Evolutionary conservation across 495 filamentous ascomycete genomes (phyloP), one percentile per base, ranked within the genome.

Genomic region (Penicillium odoratum): DNA sequence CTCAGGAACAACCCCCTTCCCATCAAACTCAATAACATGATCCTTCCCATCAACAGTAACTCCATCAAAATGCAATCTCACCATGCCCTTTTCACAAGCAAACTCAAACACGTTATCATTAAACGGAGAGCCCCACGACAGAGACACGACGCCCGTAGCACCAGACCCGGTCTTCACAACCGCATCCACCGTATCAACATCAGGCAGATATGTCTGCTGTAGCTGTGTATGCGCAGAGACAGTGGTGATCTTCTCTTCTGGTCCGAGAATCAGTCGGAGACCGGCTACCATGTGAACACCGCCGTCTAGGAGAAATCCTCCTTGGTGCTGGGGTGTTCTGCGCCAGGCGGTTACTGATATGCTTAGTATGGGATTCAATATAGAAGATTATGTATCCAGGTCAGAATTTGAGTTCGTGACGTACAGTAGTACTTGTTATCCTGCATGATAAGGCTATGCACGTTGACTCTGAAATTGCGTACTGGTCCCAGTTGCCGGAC

Each of bases 271-370:
- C 44, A 83, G 64, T 46, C 87, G 73, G 8, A 87, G 71, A 0
- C 74, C 87, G 16, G 90, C 90, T 31, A 86, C 74, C 54, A 82
- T 84, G 65, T 93, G 90, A 7, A 94, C 83, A 3, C 90, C 89
- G 4, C 86, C 90, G 59, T 93, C 90, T 1, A 93, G 74, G 18
- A 92, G 66, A 63, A 92, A 94, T 18, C 90, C 90, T 26, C 89
- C 90, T 66, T 91, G 88, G 63, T 92, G 82, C 34, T 79, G 72
- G 0, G 90, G 90, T 13, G 57, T 80, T 63, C 88, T 90, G 18
- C 90, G 83, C 90, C 90, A 94, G 48, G 78, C 73, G 2, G 91
- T 95, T 53, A 88, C 75, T 78, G n/a, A 16, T 38, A 18, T 13
- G 1, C 8, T 1, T 16, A 42, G 25, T n/a, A 21, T 21, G 21